Base-by-base conservation (phyloP, 2,329 filamentous ascomycete genomes). In the Botrytis elliptica region DNA sequence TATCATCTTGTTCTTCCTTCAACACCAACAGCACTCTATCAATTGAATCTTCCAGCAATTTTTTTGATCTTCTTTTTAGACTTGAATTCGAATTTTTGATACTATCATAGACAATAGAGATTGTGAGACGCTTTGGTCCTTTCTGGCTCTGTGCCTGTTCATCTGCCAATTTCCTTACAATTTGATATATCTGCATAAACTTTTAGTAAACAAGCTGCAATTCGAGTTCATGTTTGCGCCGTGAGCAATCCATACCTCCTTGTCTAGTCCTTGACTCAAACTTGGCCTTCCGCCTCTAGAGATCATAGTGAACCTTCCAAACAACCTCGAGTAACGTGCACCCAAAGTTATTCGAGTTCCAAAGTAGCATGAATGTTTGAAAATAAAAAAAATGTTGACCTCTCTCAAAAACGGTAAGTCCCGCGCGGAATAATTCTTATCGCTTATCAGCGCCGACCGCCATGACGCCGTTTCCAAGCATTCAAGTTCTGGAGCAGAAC, bases 41-140 rank as follows among this genome's bases (percentile, higher is more conserved):
- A 76, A 98, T 93, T 52, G 92, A 92, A 76, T 96, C 93, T 81
- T 97, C 93, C 1, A 98, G 84, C 0, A 92, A 86, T 75, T 90
- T 91, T 82, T 96, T 97, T 57, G 93, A 94, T 77, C 92, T 90
- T 36, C 96, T 87, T 76, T 93, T 93, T 36, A 98, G 83, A 77
- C 92, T 94, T 0, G 94, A 97, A 81, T 98, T 98, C 22, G 94
- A 97, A 69, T 86, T 85, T 78, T 94, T 93, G 75, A 98, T 94
- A 74, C 88, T 89, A 57, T 94, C 91, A 81, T 96, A 97, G 1
- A 97, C 88, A 3, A 85, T 83, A 3, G 86, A 83, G 5, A 91
- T 85, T 1, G 88, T 90, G 10, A 92, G 83, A 71, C 84, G 86
- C 12, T 85, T 83, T 16, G 74, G 69, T n/a, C 74, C 82, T 72